These are phyloP conservation scores for Coemansia sp. DNA, from an alignment of 192 early-diverging fungal species.

Conservation along the genomic window DNA sequence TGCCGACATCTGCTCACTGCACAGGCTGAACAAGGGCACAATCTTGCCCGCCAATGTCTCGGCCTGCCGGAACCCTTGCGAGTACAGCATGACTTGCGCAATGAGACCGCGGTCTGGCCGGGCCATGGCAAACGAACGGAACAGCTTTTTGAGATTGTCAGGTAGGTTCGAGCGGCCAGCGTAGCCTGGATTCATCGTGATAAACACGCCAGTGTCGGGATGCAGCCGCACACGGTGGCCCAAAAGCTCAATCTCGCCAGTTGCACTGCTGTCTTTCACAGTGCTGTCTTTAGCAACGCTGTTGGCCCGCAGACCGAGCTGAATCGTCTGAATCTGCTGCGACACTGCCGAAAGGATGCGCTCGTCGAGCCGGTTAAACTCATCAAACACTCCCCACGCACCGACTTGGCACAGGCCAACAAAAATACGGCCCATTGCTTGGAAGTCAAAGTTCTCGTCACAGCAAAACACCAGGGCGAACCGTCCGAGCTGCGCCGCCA, in stretches of 20 bases:
- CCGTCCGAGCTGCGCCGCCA: conserved; percentile 91
- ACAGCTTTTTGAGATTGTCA: conserved; percentile 98
- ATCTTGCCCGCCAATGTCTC: conserved; percentile 93
- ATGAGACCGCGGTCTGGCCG: conserved; percentile 96
- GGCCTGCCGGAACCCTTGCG: conserved; percentile 97
- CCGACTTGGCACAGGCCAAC: conserved; percentile 98
- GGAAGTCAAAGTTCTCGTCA: conserved; percentile 99
- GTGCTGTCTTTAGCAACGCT: background rate
- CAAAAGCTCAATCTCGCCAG: conserved; percentile 88
- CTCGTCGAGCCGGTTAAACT: conserved; percentile 99
- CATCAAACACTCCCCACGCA: conserved; percentile 99
- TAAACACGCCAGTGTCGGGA: conserved; percentile 92
- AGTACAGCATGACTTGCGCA: conserved; percentile 99
- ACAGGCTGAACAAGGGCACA: conserved; percentile 96
- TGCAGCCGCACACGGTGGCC: conserved; percentile 84
- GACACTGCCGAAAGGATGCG: conserved; percentile 97
- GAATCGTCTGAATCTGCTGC: conserved; percentile 99
- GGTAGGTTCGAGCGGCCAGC: conserved; percentile 97
- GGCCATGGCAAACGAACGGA: conserved; percentile 99
- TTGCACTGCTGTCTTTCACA: conserved; percentile 9
- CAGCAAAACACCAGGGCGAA: conserved; percentile 99
- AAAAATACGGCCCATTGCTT: conserved; percentile 99
- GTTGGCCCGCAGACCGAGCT: conserved; percentile 77
- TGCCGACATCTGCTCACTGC: conserved; percentile 88
- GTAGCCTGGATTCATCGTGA: conserved; percentile 99